Base-by-base conservation (phyloP, 1,284 basidiomycete species). In the Sphagnurus paluster region DNA sequence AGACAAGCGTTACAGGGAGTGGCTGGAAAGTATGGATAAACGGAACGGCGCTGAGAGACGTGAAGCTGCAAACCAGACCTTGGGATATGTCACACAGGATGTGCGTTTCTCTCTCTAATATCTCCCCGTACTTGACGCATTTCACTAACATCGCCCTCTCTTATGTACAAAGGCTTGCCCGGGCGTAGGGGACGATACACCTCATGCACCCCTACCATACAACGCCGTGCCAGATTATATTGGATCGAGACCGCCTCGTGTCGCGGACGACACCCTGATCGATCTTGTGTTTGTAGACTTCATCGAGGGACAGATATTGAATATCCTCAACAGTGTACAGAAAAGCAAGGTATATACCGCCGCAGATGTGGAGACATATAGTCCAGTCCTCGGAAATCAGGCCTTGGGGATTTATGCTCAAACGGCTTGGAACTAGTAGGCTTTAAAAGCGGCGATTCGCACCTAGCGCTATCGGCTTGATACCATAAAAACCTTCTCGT, bases 51-150 rank as follows among this genome's bases (percentile, higher is more conserved):
- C 62, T 14, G 67, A 65, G 53, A 64, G 62, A 34, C 59, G 74
- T 23, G 68, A 65, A 6, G 67, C 71, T 7, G 52, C 56, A 25
- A 77, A 82, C 53, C 56, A 79, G 58, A 87, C 83, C 0, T 62
- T 83, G 19, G 87, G 87, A 55, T 89, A 90, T 59, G 84, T 87
- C n/a, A 89, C 87, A 1, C 57, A 64, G 0, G 87, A 89, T 58
- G 84, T 86, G 53, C 60, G 84, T 63, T 11, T 29, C 37, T 44
- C 14, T 16, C 11, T 25, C 46, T 42, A n/a, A n/a, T n/a, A n/a
- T n/a, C n/a, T n/a, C n/a, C n/a, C n/a, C n/a, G n/a, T n/a, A n/a
- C n/a, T n/a, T n/a, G n/a, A n/a, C n/a, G n/a, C n/a, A n/a, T n/a
- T n/a, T n/a, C n/a, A n/a, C n/a, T n/a, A n/a, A n/a, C n/a, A n/a